These are phyloP conservation scores for Marchantia polymorpha DNA, from an alignment of 225 moss, liverwort and hornwort genomes.

Conservation along the genomic window DNA sequence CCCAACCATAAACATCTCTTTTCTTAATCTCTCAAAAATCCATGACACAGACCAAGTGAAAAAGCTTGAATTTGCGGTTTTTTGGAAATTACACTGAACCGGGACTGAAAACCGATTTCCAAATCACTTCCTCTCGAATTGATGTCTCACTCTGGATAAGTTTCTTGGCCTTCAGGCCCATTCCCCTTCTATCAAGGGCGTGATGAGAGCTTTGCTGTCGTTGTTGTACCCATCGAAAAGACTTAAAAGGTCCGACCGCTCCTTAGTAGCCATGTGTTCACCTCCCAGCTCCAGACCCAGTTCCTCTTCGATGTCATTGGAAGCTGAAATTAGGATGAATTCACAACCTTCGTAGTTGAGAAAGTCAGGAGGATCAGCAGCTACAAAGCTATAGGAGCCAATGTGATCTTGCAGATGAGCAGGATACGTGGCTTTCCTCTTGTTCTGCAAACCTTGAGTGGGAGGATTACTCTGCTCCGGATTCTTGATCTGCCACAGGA, in stretches of 20 bases:
- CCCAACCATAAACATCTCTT: too few relatives aligned
- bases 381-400: conserved; percentile 53
- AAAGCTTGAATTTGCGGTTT: too few relatives aligned
- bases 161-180: conserved; percentile 40
- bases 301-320: conserved; percentile 52
- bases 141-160: too few relatives aligned
- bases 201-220: conserved; percentile 42
- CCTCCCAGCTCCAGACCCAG: conserved; percentile 48
- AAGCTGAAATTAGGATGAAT: conserved; percentile 53
- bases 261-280: conserved; percentile 35
- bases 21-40: too few relatives aligned
- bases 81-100: too few relatives aligned
- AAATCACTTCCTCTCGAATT: too few relatives aligned
- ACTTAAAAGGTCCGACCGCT: conserved; percentile 44
- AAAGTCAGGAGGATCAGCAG: conserved; percentile 64
- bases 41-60: too few relatives aligned
- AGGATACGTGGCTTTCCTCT: conserved; percentile 52
- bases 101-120: too few relatives aligned
- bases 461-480: conserved; percentile 49
- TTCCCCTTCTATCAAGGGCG: conserved; percentile 55
- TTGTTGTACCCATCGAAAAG: conserved; percentile 39
- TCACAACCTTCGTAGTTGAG: conserved; percentile 74
- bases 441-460: conserved; percentile 40
- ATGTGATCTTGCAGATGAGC: conserved; percentile 52
- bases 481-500: conserved; percentile 58